A percentile compares a stretch with the other conserved stretches of the same genome.
Conservation (phyloP, 805 yeast species). For the Ogataea thermomethanolica region DNA sequence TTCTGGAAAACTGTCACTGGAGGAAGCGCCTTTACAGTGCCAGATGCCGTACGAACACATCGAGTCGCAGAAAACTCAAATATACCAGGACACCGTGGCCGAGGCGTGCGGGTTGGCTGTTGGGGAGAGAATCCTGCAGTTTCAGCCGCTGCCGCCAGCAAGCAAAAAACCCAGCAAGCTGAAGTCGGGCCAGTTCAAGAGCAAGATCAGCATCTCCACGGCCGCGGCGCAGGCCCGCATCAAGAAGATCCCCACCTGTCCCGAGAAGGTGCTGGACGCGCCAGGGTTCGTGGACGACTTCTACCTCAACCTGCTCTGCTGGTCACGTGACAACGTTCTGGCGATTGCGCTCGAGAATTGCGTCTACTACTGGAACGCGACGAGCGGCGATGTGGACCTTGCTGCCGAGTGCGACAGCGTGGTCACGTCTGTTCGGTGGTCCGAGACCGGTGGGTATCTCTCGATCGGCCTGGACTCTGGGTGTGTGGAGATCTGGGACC, state of each 20-base stretch:
- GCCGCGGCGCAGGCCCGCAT: constrained; percentile 61
- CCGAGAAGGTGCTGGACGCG: constrained; percentile 92
- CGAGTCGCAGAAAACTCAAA: constrained; percentile 49
- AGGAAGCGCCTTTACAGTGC: constrained; percentile 20
- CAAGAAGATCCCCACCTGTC: constrained; percentile 78
- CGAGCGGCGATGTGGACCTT: constrained; percentile 69
- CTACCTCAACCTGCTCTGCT: constrained; percentile 77
- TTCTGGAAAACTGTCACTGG: constrained; percentile 40
- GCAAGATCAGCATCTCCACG: constrained; percentile 31
- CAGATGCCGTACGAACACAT: constrained; percentile 52
- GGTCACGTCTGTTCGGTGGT: constrained; percentile 81
- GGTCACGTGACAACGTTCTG: constrained; percentile 79
- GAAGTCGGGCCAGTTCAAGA: constrained; percentile 19
- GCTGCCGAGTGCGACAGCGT: constrained; percentile 53
- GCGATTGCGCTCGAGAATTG: constrained; percentile 85
- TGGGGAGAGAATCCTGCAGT: constrained; percentile 78
- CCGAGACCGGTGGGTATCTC: constrained; percentile 82
- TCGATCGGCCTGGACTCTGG: constrained; percentile 86
- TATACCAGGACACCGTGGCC: constrained; percentile 80
- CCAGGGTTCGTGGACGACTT: constrained; percentile 94
- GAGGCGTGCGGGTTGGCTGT: constrained; percentile 89
- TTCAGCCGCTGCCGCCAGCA: constrained; percentile 83
- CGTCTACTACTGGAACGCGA: constrained; percentile 91
- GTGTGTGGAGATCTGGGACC: constrained; percentile 88
- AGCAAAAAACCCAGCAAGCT: constrained; percentile 26